phyloP scores from a whole-genome alignment of 495 filamentous ascomycete genomes.

The Aspergillus affinis region DNA sequence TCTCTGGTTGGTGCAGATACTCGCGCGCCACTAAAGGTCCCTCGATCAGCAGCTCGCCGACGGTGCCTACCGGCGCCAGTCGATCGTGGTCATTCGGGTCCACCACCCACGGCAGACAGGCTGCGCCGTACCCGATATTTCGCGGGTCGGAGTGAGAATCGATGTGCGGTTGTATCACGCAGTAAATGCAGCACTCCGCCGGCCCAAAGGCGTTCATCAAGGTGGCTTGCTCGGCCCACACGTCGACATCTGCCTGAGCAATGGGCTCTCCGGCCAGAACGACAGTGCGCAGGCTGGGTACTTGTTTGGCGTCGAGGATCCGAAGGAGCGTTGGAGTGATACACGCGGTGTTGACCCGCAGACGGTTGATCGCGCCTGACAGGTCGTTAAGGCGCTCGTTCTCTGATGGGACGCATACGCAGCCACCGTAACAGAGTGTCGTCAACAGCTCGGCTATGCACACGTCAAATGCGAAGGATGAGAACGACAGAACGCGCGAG shows the following conservation, averaged over 20 bases:
- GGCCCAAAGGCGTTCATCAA: slow-evolving; percentile 40
- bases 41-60: slow-evolving; percentile 45
- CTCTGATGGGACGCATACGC: slow-evolving; percentile 35
- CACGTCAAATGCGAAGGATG: slow-evolving; percentile 33
- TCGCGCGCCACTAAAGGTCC: slow-evolving; percentile 37
- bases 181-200: slow-evolving; percentile 29
- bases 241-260: slow-evolving; percentile 18
- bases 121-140: slow-evolving; percentile 29
- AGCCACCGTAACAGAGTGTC: slow-evolving; percentile 30
- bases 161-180: slow-evolving; percentile 18
- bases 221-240: slow-evolving; percentile 20
- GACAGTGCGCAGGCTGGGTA: slow-evolving; percentile 35
- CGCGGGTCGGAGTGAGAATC: slow-evolving; percentile 15
- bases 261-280: slow-evolving; percentile 42
- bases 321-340: slow-evolving; percentile 41
- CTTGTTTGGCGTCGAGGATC: slow-evolving; percentile 20
- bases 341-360: slow-evolving; percentile 27
- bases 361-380: slow-evolving; percentile 25
- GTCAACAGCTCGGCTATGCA: slow-evolving; percentile 24
- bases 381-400: slow-evolving; percentile 36
- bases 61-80: slow-evolving; percentile 38
- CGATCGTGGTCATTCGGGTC: slow-evolving; percentile 30
- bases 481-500: slow-evolving; percentile 25
- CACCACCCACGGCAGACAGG: slow-evolving; percentile 34
- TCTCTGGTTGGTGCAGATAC: slow-evolving; percentile 33